Conservation (phyloP, 805 yeast genomes). For the Ogataea thermomethanolica region DNA sequence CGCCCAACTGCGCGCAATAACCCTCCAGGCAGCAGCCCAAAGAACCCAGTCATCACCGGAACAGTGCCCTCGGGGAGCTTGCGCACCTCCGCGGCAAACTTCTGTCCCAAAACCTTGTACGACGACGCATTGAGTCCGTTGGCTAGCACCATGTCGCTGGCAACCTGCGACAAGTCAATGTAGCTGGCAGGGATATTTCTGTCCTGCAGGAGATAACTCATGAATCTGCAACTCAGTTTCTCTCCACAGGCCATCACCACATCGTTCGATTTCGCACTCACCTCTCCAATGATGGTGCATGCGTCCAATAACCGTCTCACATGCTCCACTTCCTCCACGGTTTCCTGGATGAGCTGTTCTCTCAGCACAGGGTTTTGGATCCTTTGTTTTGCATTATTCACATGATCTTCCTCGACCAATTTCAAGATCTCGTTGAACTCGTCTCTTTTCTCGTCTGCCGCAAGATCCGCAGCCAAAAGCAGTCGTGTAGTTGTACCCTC, state of each 20-base stretch:
- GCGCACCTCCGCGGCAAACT: constrained; percentile 48
- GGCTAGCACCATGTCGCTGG: constrained; percentile 53
- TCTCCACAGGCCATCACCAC: constrained; percentile 92
- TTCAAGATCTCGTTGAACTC: constrained; percentile 53
- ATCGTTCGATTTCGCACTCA: constrained; percentile 83
- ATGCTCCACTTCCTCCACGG: constrained; percentile 61
- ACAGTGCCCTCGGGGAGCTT: constrained; percentile 43
- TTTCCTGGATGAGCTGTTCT: constrained; percentile 51
- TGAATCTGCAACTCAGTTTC: constrained; percentile 83
- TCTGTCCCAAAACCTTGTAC: constrained; percentile 52
- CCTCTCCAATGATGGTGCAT: constrained; percentile 87
- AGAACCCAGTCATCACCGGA: constrained; percentile 95
- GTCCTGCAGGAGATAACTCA: constrained; percentile 82
- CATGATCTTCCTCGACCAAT: constrained; percentile 75
- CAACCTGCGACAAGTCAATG: constrained; percentile 60
- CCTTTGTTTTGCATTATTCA: constrained; percentile 59
- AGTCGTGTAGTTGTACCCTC: constrained; percentile 95
- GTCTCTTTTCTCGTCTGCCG: constrained; percentile 54
- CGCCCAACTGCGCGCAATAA: constrained; percentile 89
- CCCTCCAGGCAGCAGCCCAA: constrained; percentile 96
- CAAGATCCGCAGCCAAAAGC: constrained; percentile 77
- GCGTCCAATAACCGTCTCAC: constrained; percentile 76
- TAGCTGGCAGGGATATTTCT: constrained; percentile 74
- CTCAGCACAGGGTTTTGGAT: constrained; percentile 47
- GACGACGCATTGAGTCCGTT: constrained; percentile 65